Percentiles rank a stretch among this genome's conserved stretches.
Conservation (phyloP, 2,329 filamentous ascomycete species). For the Periconia digitata region DNA sequence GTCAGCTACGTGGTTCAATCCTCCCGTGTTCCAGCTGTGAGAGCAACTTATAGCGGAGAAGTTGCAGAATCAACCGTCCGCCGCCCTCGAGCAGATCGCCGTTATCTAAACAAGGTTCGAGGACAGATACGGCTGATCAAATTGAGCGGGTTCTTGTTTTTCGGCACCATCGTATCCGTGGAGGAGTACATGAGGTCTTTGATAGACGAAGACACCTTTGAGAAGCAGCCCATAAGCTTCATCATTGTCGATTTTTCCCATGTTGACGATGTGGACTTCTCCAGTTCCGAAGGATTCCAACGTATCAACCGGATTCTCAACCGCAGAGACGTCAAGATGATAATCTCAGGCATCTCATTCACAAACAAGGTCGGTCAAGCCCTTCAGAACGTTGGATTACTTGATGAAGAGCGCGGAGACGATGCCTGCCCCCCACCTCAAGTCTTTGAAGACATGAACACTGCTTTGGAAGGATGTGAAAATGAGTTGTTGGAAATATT, state of each 20-base stretch:
- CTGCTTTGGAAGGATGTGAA: slow-evolving; percentile 89
- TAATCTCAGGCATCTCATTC: slow-evolving; percentile 80
- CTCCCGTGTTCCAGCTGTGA: slow-evolving; percentile 83
- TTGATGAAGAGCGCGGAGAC: slow-evolving; percentile 71
- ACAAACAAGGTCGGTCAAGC: slow-evolving; percentile 75
- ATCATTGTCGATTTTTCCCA: slow-evolving; percentile 85
- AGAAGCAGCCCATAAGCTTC: slow-evolving; percentile 78
- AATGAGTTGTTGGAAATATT: slow-evolving; percentile 80
- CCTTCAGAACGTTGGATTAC: slow-evolving; percentile 81
- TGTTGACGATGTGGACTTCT: slow-evolving; percentile 93
- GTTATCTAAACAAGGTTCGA: slow-evolving; percentile 82
- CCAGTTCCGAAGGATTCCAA: slow-evolving; percentile 91
- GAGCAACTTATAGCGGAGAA: slow-evolving; percentile 86
- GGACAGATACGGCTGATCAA: slow-evolving; percentile 90
- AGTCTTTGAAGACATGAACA: slow-evolving; percentile 88
- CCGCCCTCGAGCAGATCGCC: slow-evolving; percentile 83
- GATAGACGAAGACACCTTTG: slow-evolving; percentile 80
- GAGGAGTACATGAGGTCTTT: slow-evolving; percentile 83
- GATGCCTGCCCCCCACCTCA: slow-evolving; percentile 51
- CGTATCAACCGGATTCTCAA: slow-evolving; percentile 83
- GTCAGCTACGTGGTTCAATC: slow-evolving; percentile 89
- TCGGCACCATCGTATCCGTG: slow-evolving; percentile 94
- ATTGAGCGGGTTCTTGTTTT: slow-evolving; percentile 93
- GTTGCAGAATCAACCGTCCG: slow-evolving; percentile 90
- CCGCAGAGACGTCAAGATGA: slow-evolving; percentile 75